Evolutionary conservation across 2,329 filamentous ascomycete genomes (phyloP).

Genomic region (Aspergillus sp.): DNA sequence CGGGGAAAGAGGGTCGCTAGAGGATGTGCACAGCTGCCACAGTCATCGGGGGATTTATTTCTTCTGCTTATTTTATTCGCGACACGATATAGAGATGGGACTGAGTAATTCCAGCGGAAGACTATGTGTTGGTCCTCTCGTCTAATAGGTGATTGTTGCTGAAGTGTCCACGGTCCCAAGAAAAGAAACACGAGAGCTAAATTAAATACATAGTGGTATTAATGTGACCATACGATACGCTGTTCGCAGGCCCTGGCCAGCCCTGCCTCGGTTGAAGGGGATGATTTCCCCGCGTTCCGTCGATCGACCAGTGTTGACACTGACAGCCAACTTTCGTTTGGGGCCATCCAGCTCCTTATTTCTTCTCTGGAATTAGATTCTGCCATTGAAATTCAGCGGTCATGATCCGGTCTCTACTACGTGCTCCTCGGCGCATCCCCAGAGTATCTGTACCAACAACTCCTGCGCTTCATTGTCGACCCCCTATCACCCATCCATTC

Average conservation of each 20-base stretch:
- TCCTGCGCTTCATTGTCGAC: slow-evolving; percentile 6
- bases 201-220: background rate
- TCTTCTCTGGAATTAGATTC: background rate
- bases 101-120: background rate
- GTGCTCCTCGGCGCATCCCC: slow-evolving; percentile 8
- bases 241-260: too few relatives aligned
- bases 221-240: background rate
- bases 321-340: background rate
- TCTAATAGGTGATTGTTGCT: background rate
- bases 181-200: background rate
- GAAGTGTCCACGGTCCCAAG: background rate
- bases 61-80: background rate
- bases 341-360: background rate
- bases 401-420: slow-evolving; percentile 14
- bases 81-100: background rate
- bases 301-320: background rate
- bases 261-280: background rate
- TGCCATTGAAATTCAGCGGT: background rate
- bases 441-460: slow-evolving; percentile 4
- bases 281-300: background rate
- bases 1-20: background rate
- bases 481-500: background rate
- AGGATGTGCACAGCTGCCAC: background rate
- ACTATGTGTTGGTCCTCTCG: background rate
- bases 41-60: background rate